These are phyloP conservation scores for Chalciporus chontae DNA, from an alignment of 768 basidiomycete genomes.

Conservation along the genomic window DNA sequence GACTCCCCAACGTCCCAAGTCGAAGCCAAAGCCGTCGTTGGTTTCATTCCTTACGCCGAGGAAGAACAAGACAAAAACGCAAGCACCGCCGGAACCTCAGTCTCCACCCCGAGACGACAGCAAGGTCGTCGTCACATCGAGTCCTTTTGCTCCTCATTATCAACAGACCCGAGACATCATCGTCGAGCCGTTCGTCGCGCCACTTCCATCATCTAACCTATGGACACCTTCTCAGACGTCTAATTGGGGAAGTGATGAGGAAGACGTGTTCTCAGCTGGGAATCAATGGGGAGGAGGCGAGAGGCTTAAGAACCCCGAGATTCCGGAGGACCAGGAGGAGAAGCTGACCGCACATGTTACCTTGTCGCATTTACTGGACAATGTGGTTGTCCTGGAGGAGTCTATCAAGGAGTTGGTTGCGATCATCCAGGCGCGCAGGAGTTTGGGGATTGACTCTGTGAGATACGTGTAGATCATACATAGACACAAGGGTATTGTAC, in stretches of 20 bases:
- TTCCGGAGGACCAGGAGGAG: conserved; percentile 18
- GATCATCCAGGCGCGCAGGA: conserved; percentile 78
- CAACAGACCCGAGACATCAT: conserved; percentile 66
- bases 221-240: conserved; percentile 59
- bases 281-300: conserved; percentile 41
- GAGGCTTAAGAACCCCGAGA: conserved; percentile 17
- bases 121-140: conserved; percentile 52
- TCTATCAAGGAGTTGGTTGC: conserved; percentile 90
- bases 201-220: conserved; percentile 51
- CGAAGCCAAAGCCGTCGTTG: conserved; percentile 55
- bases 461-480: conserved; percentile 58
- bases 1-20: conserved; percentile 39
- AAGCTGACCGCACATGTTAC: conserved; percentile 49
- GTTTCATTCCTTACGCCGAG: conserved; percentile 80
- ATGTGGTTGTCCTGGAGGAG: conserved; percentile 93
- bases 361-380: conserved; percentile 83
- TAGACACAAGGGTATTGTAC: conserved; percentile 3
- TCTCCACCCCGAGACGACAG: conserved; percentile 42
- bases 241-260: conserved; percentile 58
- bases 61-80: conserved; percentile 50
- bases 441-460: conserved; percentile 79
- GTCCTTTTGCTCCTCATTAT: conserved; percentile 85
- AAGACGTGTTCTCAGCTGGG: conserved; percentile 64
- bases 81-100: conserved; percentile 36
- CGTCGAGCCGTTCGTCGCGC: conserved; percentile 68